phyloP scores from a whole-genome alignment of 768 basidiomycete species.

The Mycena indigotica region DNA sequence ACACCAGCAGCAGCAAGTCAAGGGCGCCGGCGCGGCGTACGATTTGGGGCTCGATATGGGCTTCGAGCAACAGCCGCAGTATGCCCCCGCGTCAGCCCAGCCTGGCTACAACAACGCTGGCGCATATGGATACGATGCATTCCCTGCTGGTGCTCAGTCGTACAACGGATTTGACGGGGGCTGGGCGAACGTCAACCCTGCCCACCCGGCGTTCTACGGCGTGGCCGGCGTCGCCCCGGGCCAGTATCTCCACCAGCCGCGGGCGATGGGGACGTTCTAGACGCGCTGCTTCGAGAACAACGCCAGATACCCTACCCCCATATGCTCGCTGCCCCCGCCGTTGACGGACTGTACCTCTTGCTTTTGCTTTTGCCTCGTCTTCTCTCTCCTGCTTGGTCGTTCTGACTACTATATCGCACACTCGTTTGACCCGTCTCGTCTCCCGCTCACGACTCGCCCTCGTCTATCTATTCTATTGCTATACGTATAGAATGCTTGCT shows the following conservation, averaged over 20 bases:
- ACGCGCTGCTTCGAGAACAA: no score
- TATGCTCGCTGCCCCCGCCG: no score
- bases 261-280: not conserved
- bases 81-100: not conserved
- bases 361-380: no score
- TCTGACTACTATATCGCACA: no score
- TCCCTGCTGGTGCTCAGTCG: not conserved
- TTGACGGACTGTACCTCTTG: no score
- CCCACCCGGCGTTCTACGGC: not conserved
- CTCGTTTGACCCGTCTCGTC: no score
- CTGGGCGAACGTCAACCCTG: not conserved
- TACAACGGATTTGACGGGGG: not conserved
- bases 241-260: not conserved
- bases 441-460: no score
- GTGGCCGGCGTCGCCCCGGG: not conserved
- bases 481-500: no score
- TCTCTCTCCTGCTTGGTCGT: no score
- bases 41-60: not conserved
- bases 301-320: no score
- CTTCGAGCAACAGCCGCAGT: not conserved
- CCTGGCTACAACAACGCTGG: not conserved
- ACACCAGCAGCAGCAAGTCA: not conserved
- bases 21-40: not conserved
- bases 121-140: not conserved
- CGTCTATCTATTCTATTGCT: no score